Base-by-base conservation (phyloP, 257 asterid genomes). In the Euphrasia confusa region DNA sequence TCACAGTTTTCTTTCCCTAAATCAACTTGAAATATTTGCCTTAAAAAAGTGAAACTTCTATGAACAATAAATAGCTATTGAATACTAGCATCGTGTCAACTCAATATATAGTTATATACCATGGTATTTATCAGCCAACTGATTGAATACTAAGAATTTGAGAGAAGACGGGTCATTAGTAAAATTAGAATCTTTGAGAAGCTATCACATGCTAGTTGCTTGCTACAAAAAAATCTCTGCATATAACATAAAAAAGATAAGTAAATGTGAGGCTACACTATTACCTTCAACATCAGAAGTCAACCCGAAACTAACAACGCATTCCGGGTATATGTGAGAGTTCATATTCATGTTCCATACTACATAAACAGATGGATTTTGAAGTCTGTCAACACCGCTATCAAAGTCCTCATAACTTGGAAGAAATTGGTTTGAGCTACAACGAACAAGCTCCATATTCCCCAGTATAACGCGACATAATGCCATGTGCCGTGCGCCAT, bases 321-420 rank as follows among this genome's bases (percentile, higher is more conserved):
- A 87, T 75, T 93, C 99, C 0, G 99, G 95, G 69, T 76, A 82
- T 77, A 93, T 80, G 62, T 89, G 97, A 69, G 97, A 70, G 74
- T 68, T 79, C 76, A 77, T 70, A 74, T 93, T 84, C 95, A 85
- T 87, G 80, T 75, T 80, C 99, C 99, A 93, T 49, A 93, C 80
- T 66, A 80, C 78, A 63, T 74, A 93, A 54, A 71, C 79, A 73
- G 79, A 74, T 17, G 99, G 95, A 63, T 78, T 74, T 58, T 77
- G 82, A 75, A 79, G 71, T 75, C 83, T 77, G 79, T 93, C 97
- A 18, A 85, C 88, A 42, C 99, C 99, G 68, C 92, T 93, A 74
- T 93, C 99, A 7, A 80, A 93, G 64, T 87, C 86, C 73, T 87
- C 95, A 49, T 75, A 74, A 77, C 96, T 93, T 65, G 99, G 97